Evolutionary conservation across 1,284 basidiomycete species (phyloP).

Genomic region (Ceraceosorus bombacis): DNA sequence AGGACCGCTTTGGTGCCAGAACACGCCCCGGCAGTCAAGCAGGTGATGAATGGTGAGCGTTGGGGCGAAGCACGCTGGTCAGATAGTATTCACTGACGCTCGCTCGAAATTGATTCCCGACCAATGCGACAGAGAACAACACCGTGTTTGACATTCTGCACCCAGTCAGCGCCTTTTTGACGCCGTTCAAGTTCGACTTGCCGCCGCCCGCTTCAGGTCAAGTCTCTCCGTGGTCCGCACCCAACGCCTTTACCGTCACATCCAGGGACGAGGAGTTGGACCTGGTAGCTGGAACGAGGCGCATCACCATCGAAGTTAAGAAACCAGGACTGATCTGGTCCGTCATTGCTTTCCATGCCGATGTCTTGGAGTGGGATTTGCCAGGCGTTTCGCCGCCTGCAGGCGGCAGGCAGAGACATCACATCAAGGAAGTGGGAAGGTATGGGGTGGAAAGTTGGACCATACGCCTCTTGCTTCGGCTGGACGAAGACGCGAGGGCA

Average conservation of each 20-base stretch:
- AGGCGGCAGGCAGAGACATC: slow-evolving; percentile 63
- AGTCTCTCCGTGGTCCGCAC: slow-evolving; percentile 6
- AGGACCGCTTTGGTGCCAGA: slow-evolving; percentile 57
- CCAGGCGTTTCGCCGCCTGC: slow-evolving; percentile 51
- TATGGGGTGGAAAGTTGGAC: slow-evolving; percentile 67
- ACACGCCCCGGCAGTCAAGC: slow-evolving; percentile 33
- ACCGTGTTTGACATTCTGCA: slow-evolving; percentile 58
- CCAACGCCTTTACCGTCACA: slow-evolving; percentile 55
- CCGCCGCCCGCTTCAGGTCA: slow-evolving; percentile 49
- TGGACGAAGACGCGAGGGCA: slow-evolving; percentile 47
- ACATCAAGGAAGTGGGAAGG: slow-evolving; percentile 81
- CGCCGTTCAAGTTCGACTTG: slow-evolving; percentile 66
- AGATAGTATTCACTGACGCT: not conserved
- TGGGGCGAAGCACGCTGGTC: not conserved
- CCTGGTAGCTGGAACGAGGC: slow-evolving; percentile 59
- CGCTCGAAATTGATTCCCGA: too few species aligned
- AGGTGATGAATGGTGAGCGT: slow-evolving; percentile 36
- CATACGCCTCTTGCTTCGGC: slow-evolving; percentile 63
- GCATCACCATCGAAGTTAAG: slow-evolving; percentile 63
- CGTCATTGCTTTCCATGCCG: slow-evolving; percentile 85
- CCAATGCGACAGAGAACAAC: slow-evolving; percentile 23
- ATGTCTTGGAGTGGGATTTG: slow-evolving; percentile 72
- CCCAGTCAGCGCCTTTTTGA: slow-evolving; percentile 62
- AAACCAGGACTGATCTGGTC: slow-evolving; percentile 84
- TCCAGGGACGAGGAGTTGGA: slow-evolving; percentile 61